phyloP scores from a whole-genome alignment of 495 filamentous ascomycete species.

The Apiosordaria backusii region DNA sequence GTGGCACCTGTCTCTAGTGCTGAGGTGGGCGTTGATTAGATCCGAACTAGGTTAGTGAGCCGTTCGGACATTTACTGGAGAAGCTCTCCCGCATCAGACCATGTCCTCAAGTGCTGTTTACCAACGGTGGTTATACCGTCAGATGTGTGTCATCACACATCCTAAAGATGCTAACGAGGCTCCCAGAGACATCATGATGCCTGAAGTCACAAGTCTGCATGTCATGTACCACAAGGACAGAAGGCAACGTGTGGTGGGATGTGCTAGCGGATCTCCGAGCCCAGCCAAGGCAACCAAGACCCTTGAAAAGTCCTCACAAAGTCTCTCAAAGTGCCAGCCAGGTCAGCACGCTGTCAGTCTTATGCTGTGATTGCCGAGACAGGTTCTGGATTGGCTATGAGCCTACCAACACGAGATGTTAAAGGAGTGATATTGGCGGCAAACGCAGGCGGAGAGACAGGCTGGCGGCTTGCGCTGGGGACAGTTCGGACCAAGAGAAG shows the following conservation, averaged over 20 bases:
- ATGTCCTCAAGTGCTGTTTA: background rate
- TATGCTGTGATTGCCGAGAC: background rate
- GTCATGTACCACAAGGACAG: background rate
- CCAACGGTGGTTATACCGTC: background rate
- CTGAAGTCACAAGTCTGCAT: background rate
- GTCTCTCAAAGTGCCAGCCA: background rate
- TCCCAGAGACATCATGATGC: background rate
- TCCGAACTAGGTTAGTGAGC: too few species aligned
- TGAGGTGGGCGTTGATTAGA: background rate
- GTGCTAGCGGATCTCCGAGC: background rate
- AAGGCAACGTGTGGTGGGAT: background rate
- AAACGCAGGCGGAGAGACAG: background rate
- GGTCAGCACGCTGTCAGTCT: background rate
- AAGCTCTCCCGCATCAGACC: background rate
- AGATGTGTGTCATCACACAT: background rate
- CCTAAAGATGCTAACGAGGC: background rate
- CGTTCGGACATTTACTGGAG: background rate
- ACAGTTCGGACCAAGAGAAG: background rate
- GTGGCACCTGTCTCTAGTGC: background rate
- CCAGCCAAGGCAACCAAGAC: background rate
- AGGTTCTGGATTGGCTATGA: background rate
- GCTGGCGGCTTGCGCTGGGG: background rate
- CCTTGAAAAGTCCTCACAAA: background rate
- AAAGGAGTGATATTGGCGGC: background rate
- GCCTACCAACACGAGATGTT: too few species aligned